A percentile compares a stretch with the other conserved stretches of the same genome.
Evolutionary conservation across 164 flowering plant species (phyloP).

Genomic region (Piper betle): DNA sequence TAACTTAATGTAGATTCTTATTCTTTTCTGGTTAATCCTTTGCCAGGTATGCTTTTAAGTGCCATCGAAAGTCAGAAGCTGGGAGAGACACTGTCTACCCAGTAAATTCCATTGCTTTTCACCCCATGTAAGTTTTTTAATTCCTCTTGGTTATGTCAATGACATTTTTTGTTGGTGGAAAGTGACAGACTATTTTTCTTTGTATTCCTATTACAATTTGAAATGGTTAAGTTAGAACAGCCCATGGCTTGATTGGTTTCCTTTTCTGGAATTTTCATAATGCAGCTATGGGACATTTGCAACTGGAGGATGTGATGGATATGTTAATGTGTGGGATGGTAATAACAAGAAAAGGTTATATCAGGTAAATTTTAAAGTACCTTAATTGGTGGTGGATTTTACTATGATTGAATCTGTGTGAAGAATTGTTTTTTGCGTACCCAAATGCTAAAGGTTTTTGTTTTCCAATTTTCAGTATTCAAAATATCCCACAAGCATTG

Average conservation of each 20-base stretch:
- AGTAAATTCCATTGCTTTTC: conserved; percentile 89
- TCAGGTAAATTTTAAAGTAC: conserved; percentile 35
- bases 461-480: conserved; percentile 34
- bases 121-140: conserved; percentile 63
- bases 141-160: background rate
- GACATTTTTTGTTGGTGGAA: background rate
- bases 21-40: background rate
- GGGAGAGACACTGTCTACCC: conserved; percentile 93
- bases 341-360: conserved; percentile 91
- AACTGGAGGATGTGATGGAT: conserved; percentile 55
- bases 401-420: background rate
- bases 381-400: too few species aligned
- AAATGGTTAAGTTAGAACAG: background rate
- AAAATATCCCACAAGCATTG: conserved; percentile 77
- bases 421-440: too few species aligned
- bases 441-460: background rate
- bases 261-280: background rate
- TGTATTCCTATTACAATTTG: background rate
- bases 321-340: conserved; percentile 24
- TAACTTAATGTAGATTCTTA: background rate
- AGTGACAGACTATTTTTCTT: background rate
- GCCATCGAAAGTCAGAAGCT: conserved; percentile 90
- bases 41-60: conserved; percentile 93
- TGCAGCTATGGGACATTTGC: conserved; percentile 91
- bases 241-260: background rate